A percentile compares a stretch with the other conserved stretches of the same genome.
phyloP scores from a whole-genome alignment of 805 yeast genomes.

The Starmerella sirachaensis region DNA sequence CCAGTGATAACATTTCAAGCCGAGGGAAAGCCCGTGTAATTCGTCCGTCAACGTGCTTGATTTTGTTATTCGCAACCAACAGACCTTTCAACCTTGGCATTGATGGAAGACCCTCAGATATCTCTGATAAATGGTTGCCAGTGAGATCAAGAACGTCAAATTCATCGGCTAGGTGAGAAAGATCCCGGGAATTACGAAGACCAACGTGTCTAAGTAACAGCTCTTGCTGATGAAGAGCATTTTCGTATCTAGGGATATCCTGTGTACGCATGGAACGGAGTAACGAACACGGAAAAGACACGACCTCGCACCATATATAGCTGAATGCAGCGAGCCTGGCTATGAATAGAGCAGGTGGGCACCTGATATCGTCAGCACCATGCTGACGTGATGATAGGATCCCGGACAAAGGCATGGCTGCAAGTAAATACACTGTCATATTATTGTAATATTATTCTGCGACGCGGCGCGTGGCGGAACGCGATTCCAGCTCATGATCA shows the following conservation, averaged over 20 bases:
- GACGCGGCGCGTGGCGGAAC: too few species aligned
- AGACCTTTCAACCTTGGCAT: slow-evolving; percentile 38
- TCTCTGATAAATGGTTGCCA: slow-evolving; percentile 51
- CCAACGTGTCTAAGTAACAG: slow-evolving; percentile 25
- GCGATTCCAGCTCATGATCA: not conserved
- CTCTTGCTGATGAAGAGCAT: slow-evolving; percentile 11
- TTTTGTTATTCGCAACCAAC: slow-evolving; percentile 51
- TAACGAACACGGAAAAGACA: too few species aligned
- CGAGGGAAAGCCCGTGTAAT: slow-evolving; percentile 34
- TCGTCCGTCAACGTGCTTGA: slow-evolving; percentile 32
- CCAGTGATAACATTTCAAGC: slow-evolving; percentile 41
- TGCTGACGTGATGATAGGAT: too few species aligned
- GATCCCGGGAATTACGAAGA: slow-evolving; percentile 35
- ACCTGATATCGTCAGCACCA: too few species aligned
- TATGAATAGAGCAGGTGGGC: too few species aligned
- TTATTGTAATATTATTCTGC: too few species aligned
- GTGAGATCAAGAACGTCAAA: slow-evolving; percentile 58
- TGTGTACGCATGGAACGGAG: slow-evolving; percentile 3
- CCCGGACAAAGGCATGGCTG: not conserved
- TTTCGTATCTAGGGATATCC: slow-evolving; percentile 4
- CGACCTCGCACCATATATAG: too few species aligned
- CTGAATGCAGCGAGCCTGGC: too few species aligned
- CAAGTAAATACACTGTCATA: too few species aligned
- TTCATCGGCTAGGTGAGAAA: slow-evolving; percentile 33
- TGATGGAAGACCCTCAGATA: slow-evolving; percentile 39